phyloP scores from a whole-genome alignment of 2,329 filamentous ascomycete genomes.

The Botryosphaeria dothidea region DNA sequence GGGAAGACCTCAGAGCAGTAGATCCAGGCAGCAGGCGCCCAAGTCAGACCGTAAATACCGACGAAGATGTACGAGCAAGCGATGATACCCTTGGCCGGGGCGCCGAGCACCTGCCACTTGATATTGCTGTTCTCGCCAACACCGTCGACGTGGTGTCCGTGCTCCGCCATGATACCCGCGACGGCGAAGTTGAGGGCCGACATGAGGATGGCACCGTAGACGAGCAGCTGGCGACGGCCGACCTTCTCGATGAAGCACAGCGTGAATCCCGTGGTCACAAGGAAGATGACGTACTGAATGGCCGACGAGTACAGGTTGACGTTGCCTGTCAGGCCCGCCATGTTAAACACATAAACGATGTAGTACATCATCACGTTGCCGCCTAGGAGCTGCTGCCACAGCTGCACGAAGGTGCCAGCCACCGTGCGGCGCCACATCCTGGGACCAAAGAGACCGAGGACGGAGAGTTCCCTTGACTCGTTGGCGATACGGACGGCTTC shows the following conservation, averaged over 20 bases:
- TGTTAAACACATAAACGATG: constrained; percentile 56
- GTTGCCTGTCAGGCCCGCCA: constrained; percentile 45
- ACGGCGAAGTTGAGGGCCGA: constrained; percentile 61
- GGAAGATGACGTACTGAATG: constrained; percentile 67
- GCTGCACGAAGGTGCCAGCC: constrained; percentile 58
- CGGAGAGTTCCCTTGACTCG: constrained; percentile 11
- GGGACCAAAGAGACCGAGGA: constrained; percentile 18
- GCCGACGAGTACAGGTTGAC: constrained; percentile 27
- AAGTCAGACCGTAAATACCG: constrained; percentile 46
- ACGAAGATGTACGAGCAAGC: constrained; percentile 48
- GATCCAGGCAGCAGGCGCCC: constrained; percentile 38
- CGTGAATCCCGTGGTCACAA: constrained; percentile 59
- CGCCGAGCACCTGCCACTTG: constrained; percentile 19
- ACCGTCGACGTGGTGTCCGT: constrained; percentile 47
- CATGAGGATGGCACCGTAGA: constrained; percentile 60
- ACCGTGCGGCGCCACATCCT: constrained; percentile 60
- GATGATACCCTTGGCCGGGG: constrained; percentile 55
- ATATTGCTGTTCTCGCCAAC: constrained; percentile 47
- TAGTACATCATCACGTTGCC: constrained; percentile 45
- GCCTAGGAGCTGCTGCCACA: constrained; percentile 56
- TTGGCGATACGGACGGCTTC: constrained; percentile 17
- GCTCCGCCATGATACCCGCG: constrained; percentile 60
- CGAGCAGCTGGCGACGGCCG: constrained; percentile 59
- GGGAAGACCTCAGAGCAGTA: constrained; percentile 44
- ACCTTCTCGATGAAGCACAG: constrained; percentile 62